Evolutionary conservation across 352 stramenopile genomes (phyloP).

Genomic region (Phytophthora agathidicida): DNA sequence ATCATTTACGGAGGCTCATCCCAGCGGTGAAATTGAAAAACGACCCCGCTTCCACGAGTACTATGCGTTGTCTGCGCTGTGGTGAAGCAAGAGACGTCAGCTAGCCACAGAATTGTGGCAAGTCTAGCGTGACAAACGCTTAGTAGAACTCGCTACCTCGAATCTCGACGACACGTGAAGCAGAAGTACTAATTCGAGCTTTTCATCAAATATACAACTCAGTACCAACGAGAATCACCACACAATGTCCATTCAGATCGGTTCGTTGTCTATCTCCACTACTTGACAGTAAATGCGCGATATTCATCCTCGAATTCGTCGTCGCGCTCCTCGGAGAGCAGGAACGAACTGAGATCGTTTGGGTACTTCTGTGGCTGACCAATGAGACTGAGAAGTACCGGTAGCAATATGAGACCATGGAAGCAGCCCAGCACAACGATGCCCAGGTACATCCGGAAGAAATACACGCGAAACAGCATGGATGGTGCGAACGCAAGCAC

Average conservation of each 20-base stretch:
- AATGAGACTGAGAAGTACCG: constrained; percentile 80
- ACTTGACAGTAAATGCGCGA: constrained; percentile 20
- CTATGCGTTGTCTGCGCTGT: too few relatives aligned
- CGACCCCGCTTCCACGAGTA: too few relatives aligned
- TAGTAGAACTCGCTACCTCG: too few relatives aligned
- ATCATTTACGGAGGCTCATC: too few relatives aligned
- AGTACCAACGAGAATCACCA: background rate
- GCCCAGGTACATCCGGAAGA: constrained; percentile 93
- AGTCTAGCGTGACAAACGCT: too few relatives aligned
- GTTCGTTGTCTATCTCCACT: background rate
- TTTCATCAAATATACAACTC: too few relatives aligned
- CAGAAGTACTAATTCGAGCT: too few relatives aligned
- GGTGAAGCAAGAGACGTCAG: too few relatives aligned
- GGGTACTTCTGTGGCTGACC: constrained; percentile 52
- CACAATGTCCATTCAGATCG: background rate
- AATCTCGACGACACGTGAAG: too few relatives aligned
- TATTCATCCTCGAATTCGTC: constrained; percentile 60
- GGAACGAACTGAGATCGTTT: constrained; percentile 74
- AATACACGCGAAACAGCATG: constrained; percentile 92
- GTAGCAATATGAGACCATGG: constrained; percentile 81
- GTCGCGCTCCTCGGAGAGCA: constrained; percentile 71
- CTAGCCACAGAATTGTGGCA: too few relatives aligned
- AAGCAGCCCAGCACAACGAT: constrained; percentile 90
- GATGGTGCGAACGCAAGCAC: constrained; percentile 91
- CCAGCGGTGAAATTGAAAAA: too few relatives aligned